Evolutionary conservation across 352 stramenopile genomes (phyloP).

Genomic region (Elongisporangium anandrum): DNA sequence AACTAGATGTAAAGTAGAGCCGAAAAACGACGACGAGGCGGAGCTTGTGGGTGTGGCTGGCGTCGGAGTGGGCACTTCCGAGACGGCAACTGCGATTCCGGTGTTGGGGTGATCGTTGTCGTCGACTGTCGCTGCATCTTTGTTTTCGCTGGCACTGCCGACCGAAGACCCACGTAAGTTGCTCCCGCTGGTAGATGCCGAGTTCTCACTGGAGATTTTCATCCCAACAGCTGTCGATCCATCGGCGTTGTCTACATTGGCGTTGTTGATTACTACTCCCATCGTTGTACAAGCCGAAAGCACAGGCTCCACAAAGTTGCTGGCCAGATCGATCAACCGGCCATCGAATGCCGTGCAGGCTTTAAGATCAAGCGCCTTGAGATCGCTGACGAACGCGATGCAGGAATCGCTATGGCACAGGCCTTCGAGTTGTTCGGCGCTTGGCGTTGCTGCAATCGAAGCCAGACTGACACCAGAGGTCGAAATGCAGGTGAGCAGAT

Average conservation of each 20-base stretch:
- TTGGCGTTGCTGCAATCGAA: slow-evolving; percentile 13
- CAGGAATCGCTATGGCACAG: slow-evolving; percentile 27
- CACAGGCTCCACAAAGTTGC: background rate
- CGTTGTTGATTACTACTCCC: background rate
- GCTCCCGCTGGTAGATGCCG: too few species aligned
- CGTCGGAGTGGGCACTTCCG: background rate
- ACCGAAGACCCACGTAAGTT: background rate
- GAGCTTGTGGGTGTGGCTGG: background rate
- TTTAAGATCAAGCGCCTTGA: background rate
- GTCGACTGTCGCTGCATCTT: background rate
- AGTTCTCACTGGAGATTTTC: background rate
- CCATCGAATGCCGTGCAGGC: background rate
- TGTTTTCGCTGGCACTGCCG: background rate
- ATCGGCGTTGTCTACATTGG: background rate
- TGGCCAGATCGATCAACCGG: background rate
- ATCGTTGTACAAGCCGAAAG: background rate
- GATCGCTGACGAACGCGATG: slow-evolving; percentile 15
- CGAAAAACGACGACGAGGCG: background rate
- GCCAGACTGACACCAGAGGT: slow-evolving; percentile 19
- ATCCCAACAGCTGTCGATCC: background rate
- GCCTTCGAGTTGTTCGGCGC: slow-evolving; percentile 17
- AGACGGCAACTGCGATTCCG: background rate
- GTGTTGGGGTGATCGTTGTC: too few species aligned
- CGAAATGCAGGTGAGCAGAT: background rate
- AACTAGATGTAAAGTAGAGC: background rate